Evolutionary conservation across 345 rosid genomes (phyloP).

Genomic region (Cochlearia excelsa): DNA sequence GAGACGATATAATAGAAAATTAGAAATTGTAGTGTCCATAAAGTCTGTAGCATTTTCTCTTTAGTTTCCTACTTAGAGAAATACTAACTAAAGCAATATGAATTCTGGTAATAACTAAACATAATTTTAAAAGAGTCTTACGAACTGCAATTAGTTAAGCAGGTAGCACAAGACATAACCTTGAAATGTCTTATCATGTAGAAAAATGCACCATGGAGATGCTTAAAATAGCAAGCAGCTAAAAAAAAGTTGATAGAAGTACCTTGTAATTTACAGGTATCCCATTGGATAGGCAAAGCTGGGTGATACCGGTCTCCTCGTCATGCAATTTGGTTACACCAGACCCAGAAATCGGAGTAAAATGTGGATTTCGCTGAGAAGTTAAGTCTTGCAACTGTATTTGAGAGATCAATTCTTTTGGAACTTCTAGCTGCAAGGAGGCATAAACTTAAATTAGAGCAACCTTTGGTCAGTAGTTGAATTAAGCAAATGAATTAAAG

Average conservation of each 20-base stretch:
- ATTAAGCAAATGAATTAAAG: conserved; percentile 18
- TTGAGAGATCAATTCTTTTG: conserved; percentile 74
- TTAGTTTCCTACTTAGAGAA: background rate
- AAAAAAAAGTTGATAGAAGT: conserved; percentile 9
- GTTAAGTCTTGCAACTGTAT: conserved; percentile 66
- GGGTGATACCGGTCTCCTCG: conserved; percentile 84
- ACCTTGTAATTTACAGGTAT: conserved; percentile 90
- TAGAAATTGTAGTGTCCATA: background rate
- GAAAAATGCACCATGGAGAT: conserved; percentile 11
- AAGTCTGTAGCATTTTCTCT: conserved; percentile 14
- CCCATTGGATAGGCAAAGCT: conserved; percentile 85
- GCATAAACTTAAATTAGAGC: conserved; percentile 25
- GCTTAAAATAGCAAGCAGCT: conserved; percentile 14
- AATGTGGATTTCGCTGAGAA: conserved; percentile 58
- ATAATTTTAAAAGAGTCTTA: background rate
- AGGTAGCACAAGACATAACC: conserved; percentile 8
- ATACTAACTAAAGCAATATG: background rate
- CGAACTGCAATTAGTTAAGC: conserved; percentile 14
- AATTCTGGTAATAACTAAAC: background rate
- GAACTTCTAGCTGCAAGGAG: conserved; percentile 89
- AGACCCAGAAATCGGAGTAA: conserved; percentile 53
- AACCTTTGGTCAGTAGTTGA: conserved; percentile 13
- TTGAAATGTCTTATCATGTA: conserved; percentile 11
- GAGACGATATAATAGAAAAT: conserved; percentile 2
- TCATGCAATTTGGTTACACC: conserved; percentile 62